Conservation (phyloP, 2,329 filamentous ascomycete species). For the Clathrospora elynae region DNA sequence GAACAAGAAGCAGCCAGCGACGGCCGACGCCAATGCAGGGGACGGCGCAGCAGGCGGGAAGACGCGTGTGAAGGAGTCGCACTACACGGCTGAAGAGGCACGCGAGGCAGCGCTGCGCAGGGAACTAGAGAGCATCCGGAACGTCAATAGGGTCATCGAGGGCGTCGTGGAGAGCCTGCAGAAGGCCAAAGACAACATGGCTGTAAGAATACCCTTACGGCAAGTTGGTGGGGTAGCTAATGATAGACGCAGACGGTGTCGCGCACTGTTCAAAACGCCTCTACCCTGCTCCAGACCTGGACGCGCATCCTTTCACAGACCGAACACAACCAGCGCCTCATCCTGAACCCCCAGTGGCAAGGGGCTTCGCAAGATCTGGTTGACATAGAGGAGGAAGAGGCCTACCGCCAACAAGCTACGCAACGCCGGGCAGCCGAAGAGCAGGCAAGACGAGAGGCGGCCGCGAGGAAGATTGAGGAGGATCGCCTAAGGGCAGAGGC, state of each 20-base stretch:
- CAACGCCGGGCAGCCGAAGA: constrained; percentile 79
- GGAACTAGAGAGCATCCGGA: constrained; percentile 81
- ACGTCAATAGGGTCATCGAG: constrained; percentile 88
- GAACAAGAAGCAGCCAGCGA: constrained; percentile 45
- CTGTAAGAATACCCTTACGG: constrained; percentile 55
- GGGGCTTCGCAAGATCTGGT: constrained; percentile 83
- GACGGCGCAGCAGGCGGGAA: constrained; percentile 47
- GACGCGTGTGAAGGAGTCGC: constrained; percentile 54
- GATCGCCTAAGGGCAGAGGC: constrained; percentile 65
- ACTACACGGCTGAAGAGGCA: constrained; percentile 67
- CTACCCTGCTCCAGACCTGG: constrained; percentile 91
- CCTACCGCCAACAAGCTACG: constrained; percentile 73
- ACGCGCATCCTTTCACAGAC: constrained; percentile 94
- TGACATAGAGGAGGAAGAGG: constrained; percentile 82
- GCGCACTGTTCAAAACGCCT: constrained; percentile 83
- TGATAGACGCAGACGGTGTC: constrained; percentile 69
- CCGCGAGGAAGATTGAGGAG: constrained; percentile 58
- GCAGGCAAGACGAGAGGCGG: constrained; percentile 75
- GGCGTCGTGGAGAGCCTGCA: constrained; percentile 73
- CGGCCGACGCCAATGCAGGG: constrained; percentile 42
- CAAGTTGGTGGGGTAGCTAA: constrained; percentile 13
- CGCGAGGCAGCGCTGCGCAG: constrained; percentile 75
- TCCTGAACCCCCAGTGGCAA: constrained; percentile 87
- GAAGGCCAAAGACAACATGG: constrained; percentile 77
- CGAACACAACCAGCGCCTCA: constrained; percentile 92